Percentiles rank a stretch among this genome's conserved stretches.
Evolutionary conservation across 345 rosid genomes (phyloP).

Genomic region (Salix brachista): DNA sequence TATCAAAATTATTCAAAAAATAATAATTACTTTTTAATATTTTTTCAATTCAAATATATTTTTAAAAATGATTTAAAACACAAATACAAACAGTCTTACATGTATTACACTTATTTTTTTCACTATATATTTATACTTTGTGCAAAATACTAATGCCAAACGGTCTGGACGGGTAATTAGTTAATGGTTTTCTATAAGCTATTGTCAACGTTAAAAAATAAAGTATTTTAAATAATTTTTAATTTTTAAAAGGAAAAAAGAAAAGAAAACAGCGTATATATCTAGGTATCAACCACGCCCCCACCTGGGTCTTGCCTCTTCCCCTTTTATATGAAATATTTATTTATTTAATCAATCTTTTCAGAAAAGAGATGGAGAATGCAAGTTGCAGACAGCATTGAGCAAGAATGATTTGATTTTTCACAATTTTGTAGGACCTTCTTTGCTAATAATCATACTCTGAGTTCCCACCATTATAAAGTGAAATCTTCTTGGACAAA

Average conservation of each 20-base stretch:
- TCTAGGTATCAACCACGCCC: background rate
- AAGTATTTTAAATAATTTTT: no score
- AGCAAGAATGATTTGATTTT: background rate
- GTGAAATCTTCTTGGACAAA: background rate
- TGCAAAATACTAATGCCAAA: background rate
- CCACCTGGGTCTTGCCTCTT: background rate
- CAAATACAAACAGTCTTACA: no score
- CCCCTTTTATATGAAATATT: background rate
- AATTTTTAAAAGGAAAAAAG: no score
- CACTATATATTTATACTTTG: no score
- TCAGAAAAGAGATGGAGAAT: background rate
- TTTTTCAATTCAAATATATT: no score
- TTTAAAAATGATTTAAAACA: no score
- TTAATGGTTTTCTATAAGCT: background rate
- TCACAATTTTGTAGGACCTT: background rate
- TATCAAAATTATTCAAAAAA: background rate
- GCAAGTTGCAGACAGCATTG: background rate
- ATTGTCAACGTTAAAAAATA: no score
- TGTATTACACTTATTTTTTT: no score
- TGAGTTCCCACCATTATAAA: background rate
- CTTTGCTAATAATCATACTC: background rate
- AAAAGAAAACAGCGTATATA: background rate
- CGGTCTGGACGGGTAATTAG: background rate
- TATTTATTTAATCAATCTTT: background rate
- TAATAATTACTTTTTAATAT: no score